phyloP scores from a whole-genome alignment of 257 asterid genomes.

The Solanum piurae region DNA sequence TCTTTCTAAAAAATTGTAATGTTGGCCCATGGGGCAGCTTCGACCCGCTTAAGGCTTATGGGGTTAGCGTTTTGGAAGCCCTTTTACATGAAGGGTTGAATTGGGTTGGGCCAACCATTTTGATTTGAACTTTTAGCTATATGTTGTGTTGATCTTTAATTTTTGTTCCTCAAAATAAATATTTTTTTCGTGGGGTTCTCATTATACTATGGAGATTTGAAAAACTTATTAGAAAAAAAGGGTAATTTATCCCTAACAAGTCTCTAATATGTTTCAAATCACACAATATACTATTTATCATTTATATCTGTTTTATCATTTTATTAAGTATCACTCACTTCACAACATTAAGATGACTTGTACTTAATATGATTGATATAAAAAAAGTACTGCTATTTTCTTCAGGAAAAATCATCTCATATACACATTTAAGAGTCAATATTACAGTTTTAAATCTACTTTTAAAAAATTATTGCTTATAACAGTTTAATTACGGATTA shows the following conservation, averaged over 20 bases:
- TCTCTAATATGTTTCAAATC: neutral
- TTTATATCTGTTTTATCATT: neutral
- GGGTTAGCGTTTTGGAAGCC: neutral
- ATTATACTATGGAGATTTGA: too few relatives aligned
- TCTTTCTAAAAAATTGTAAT: neutral
- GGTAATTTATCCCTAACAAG: neutral
- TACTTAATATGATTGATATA: too few relatives aligned
- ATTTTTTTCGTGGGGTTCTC: neutral
- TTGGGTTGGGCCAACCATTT: neutral
- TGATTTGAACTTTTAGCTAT: neutral
- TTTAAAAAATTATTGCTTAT: too few relatives aligned
- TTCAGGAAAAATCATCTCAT: too few relatives aligned
- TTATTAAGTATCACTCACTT: neutral
- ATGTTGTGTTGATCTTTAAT: neutral
- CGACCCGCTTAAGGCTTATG: neutral
- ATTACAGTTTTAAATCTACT: too few relatives aligned
- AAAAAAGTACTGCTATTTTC: too few relatives aligned
- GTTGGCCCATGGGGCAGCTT: neutral
- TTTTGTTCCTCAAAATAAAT: too few relatives aligned
- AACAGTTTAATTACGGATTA: too few relatives aligned
- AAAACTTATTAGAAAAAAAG: neutral
- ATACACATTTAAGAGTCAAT: too few relatives aligned
- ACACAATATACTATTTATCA: neutral
- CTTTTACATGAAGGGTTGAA: neutral
- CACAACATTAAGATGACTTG: neutral